Conservation (phyloP, 768 basidiomycete genomes). For the Boletellus ananas region DNA sequence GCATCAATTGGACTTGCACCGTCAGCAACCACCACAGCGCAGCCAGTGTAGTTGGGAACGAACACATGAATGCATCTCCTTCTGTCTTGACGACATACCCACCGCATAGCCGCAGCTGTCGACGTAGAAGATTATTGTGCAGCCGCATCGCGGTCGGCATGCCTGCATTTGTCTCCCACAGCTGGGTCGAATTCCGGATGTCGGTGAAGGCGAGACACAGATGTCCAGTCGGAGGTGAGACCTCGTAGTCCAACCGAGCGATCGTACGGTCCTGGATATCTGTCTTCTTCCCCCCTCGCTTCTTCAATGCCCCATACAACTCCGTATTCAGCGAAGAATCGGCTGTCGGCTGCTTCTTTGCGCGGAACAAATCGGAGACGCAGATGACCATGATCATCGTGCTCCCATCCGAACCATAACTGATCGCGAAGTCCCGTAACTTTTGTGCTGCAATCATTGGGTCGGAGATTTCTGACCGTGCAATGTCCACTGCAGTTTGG, state of each 20-base stretch:
- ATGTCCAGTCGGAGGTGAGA: conserved; percentile 80
- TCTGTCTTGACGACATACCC: conserved; percentile 99
- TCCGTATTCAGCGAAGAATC: conserved; percentile 38
- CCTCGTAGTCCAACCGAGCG: conserved; percentile 67
- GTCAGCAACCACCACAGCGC: conserved; percentile 89
- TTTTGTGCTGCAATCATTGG: conserved; percentile 95
- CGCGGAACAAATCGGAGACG: conserved; percentile 72
- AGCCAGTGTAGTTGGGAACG: conserved; percentile 84
- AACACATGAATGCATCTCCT: conserved; percentile 99
- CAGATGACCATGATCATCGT: conserved; percentile 98
- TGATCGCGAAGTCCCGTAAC: conserved; percentile 92
- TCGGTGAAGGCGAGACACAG: conserved; percentile 96
- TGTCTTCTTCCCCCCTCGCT: conserved; percentile 39
- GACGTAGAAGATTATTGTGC: conserved; percentile 83
- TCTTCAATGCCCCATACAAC: conserved; percentile 26
- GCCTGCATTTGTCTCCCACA: conserved; percentile 95
- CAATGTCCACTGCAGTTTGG: conserved; percentile 96
- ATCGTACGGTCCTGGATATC: conserved; percentile 56
- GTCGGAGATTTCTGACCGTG: conserved; percentile 62
- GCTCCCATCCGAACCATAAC: conserved; percentile 89
- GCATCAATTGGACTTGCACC: conserved; percentile 78
- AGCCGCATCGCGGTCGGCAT: conserved; percentile 92
- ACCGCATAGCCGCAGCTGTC: conserved; percentile 83
- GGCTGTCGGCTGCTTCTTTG: conserved; percentile 39
- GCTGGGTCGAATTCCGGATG: conserved; percentile 92